phyloP scores from a whole-genome alignment of 345 rosid species.

The Dipteronia sinensis region DNA sequence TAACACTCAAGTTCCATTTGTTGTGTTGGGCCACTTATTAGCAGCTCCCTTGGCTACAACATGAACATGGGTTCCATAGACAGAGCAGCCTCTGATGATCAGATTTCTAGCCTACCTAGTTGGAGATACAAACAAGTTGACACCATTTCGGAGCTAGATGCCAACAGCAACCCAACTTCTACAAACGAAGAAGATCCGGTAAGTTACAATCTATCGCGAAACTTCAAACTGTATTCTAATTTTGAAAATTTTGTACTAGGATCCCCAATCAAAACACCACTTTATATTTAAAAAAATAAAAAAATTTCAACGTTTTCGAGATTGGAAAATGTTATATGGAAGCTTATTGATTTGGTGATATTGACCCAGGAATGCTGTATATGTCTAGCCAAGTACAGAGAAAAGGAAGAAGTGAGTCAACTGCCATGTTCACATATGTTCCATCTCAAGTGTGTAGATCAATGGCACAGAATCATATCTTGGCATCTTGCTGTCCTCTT shows the following conservation, averaged over 20 bases:
- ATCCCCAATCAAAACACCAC: too few relatives aligned
- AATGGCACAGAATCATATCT: slow-evolving; percentile 91
- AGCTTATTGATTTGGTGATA: not conserved
- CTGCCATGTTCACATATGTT: slow-evolving; percentile 91
- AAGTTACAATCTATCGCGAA: too few relatives aligned
- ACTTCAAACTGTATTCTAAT: too few relatives aligned
- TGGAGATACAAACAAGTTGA: slow-evolving; percentile 69
- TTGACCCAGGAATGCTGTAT: slow-evolving; percentile 87
- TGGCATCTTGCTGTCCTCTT: slow-evolving; percentile 96
- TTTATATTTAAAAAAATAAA: too few relatives aligned
- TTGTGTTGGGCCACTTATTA: slow-evolving; percentile 77
- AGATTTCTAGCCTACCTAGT: slow-evolving; percentile 76
- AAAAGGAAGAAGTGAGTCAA: slow-evolving; percentile 81
- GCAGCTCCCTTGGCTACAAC: slow-evolving; percentile 87
- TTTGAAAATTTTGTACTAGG: too few relatives aligned
- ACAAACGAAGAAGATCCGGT: too few relatives aligned
- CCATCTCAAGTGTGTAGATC: slow-evolving; percentile 93
- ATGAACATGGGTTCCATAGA: slow-evolving; percentile 82
- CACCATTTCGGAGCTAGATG: too few relatives aligned
- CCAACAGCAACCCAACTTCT: too few relatives aligned
- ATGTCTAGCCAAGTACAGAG: slow-evolving; percentile 81
- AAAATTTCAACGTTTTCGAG: too few relatives aligned
- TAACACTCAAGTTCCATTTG: slow-evolving; percentile 65
- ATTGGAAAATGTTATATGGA: not conserved
- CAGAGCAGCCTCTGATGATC: slow-evolving; percentile 89